phyloP scores from a whole-genome alignment of 2,329 filamentous ascomycete species.

The Tolypocladium tropicale region DNA sequence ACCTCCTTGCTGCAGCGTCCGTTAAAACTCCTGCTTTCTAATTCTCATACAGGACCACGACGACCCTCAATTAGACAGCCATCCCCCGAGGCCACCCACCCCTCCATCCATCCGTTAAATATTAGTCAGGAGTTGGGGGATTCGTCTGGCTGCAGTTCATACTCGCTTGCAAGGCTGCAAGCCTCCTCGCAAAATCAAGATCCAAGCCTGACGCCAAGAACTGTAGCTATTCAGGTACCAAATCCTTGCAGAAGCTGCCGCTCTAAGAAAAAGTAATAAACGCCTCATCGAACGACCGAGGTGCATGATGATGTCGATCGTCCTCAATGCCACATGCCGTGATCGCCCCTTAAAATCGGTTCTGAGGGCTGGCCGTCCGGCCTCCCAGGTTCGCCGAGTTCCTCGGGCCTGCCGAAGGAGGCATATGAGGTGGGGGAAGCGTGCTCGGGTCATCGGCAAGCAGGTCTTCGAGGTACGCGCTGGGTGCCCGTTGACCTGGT shows the following conservation, averaged over 20 bases:
- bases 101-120: no score
- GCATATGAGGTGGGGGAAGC: constrained; percentile 35
- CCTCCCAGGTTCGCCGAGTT: background rate
- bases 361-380: constrained; percentile 11
- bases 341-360: constrained; percentile 12
- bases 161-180: background rate
- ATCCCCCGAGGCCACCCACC: background rate
- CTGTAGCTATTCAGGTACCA: background rate
- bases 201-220: background rate
- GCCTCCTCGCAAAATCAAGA: background rate
- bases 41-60: background rate
- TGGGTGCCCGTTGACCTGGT: constrained; percentile 65
- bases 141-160: background rate
- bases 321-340: background rate
- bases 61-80: background rate
- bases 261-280: background rate
- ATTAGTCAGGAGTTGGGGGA: background rate
- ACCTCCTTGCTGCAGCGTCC: background rate
- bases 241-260: background rate
- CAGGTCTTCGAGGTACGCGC: constrained; percentile 81
- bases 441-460: constrained; percentile 61
- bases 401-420: constrained; percentile 9
- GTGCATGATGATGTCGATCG: background rate
- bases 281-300: background rate
- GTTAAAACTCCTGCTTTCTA: background rate